Conservation (phyloP, 2,329 filamentous ascomycete genomes). For the Ceratocystiopsis sp. region DNA sequence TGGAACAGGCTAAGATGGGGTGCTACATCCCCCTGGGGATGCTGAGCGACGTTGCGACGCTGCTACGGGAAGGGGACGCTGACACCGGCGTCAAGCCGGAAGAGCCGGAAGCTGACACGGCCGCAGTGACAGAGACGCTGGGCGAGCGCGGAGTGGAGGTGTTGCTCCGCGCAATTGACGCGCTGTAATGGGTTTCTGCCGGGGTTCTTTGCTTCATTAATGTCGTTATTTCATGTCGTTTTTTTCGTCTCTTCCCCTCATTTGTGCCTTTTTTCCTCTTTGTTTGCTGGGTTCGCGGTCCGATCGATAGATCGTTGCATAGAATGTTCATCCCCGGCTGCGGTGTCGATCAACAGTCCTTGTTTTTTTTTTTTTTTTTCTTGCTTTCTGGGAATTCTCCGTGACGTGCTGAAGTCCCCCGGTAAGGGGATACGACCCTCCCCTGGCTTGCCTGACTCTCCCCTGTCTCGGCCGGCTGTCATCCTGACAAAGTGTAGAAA, state of each 20-base stretch:
- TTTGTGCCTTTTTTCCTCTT: not conserved
- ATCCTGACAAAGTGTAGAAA: too few relatives aligned
- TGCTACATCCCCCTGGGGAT: conserved; percentile 73
- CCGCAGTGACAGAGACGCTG: conserved; percentile 24
- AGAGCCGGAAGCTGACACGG: conserved; percentile 17
- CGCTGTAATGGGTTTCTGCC: conserved; percentile 22
- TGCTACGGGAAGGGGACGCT: conserved; percentile 32
- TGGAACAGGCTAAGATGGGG: conserved; percentile 63
- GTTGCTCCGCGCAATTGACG: conserved; percentile 41
- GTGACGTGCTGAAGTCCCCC: too few relatives aligned
- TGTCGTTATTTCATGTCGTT: not conserved
- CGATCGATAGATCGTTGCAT: too few relatives aligned
- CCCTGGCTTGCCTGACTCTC: too few relatives aligned
- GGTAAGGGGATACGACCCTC: too few relatives aligned
- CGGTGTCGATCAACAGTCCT: too few relatives aligned
- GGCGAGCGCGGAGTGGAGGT: conserved; percentile 38
- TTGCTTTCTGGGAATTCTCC: too few relatives aligned
- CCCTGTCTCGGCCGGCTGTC: too few relatives aligned
- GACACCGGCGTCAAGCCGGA: too few relatives aligned
- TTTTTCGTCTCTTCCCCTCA: not conserved
- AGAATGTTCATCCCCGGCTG: not conserved
- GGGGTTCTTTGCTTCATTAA: too few relatives aligned
- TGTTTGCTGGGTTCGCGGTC: not conserved
- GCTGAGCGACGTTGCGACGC: conserved; percentile 70
- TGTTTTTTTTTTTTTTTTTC: too few relatives aligned